Conservation (phyloP, 495 filamentous ascomycete genomes). For the Podospora pseudoanserina region DNA sequence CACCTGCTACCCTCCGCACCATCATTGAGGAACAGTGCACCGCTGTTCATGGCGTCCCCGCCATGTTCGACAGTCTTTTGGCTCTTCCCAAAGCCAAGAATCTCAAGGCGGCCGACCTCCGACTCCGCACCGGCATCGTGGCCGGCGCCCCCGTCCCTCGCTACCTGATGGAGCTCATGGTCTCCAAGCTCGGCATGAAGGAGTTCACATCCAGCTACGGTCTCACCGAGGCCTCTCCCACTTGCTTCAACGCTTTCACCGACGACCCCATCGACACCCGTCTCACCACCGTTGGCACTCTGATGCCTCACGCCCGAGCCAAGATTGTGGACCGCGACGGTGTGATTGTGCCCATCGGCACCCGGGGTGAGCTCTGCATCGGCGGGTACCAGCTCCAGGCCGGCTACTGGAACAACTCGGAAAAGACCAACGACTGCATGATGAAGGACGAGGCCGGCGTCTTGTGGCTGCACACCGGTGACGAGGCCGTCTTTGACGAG, state of each 20-base stretch:
- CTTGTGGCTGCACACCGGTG: conserved; percentile 65
- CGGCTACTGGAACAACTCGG: conserved; percentile 68
- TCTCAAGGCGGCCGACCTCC: conserved; percentile 42
- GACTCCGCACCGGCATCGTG: conserved; percentile 66
- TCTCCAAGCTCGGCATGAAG: conserved; percentile 59
- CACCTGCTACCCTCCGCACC: conserved; percentile 54
- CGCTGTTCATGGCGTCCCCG: conserved; percentile 66
- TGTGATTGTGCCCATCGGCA: conserved; percentile 56
- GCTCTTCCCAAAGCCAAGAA: conserved; percentile 45
- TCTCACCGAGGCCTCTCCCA: conserved; percentile 68
- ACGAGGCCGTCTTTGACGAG: conserved; percentile 64
- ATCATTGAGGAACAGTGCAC: conserved; percentile 63
- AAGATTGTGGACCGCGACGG: conserved; percentile 64
- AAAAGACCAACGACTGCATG: conserved; percentile 63
- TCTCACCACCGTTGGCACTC: conserved; percentile 61
- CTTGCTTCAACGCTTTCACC: conserved; percentile 67
- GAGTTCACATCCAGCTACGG: conserved; percentile 69
- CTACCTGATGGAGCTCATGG: conserved; percentile 59
- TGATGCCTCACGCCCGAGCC: conserved; percentile 63
- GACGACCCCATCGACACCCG: conserved; percentile 57
- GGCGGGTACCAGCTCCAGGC: conserved; percentile 64
- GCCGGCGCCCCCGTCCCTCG: conserved; percentile 64
- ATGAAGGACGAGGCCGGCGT: conserved; percentile 54
- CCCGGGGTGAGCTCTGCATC: conserved; percentile 63
- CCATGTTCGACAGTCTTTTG: conserved; percentile 68